phyloP scores from a whole-genome alignment of 2,329 filamentous ascomycete species.

The Penicillium sp. region DNA sequence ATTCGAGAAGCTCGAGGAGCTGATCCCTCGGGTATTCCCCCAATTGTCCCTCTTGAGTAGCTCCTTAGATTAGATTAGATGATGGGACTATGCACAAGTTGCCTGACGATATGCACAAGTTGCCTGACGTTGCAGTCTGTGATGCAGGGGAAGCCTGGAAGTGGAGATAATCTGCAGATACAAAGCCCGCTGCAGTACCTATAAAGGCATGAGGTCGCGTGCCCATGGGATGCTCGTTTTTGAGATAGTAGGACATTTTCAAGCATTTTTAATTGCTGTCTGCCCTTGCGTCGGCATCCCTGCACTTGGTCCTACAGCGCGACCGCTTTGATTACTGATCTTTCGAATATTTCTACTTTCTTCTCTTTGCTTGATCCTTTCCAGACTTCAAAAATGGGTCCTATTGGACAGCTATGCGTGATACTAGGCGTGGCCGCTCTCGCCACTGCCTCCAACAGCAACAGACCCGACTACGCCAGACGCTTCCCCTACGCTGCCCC shows the following conservation, averaged over 20 bases:
- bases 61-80: not conserved
- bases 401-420: not conserved
- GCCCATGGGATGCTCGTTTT: not conserved
- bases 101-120: not conserved
- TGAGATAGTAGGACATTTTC: not conserved
- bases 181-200: not conserved
- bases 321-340: not conserved
- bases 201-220: conserved; percentile 6
- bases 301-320: not conserved
- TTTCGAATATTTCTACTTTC: not conserved
- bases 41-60: not conserved
- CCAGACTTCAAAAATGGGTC: not conserved
- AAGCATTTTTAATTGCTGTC: not conserved
- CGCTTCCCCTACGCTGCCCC: conserved; percentile 1
- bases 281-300: not conserved
- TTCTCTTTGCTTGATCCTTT: not conserved
- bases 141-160: not conserved
- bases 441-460: conserved; percentile 7
- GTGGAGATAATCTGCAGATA: not conserved
- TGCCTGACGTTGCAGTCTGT: not conserved
- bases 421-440: not conserved
- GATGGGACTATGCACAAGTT: not conserved
- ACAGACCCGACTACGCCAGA: not conserved
- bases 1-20: not conserved
- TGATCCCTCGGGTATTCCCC: not conserved